Percentiles rank a stretch among this genome's conserved stretches.
Evolutionary conservation across 331 rosid species (phyloP).

Genomic region (Spiraea crenata): DNA sequence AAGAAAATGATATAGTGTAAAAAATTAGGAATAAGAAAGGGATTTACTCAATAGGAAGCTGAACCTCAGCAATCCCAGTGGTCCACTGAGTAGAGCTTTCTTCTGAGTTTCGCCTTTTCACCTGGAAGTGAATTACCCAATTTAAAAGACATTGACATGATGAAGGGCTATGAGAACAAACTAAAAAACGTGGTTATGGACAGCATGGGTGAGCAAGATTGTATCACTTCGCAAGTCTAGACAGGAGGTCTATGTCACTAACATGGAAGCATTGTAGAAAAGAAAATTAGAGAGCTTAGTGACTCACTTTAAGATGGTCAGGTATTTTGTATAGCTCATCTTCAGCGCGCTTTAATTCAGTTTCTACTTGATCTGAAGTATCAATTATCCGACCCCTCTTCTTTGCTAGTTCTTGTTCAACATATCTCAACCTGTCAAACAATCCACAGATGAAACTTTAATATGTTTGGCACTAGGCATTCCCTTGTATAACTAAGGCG

Average conservation of each 20-base stretch:
- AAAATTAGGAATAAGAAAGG: constrained; percentile 10
- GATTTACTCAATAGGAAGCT: constrained; percentile 94
- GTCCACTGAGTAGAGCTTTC: constrained; percentile 99
- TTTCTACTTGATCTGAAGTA: constrained; percentile 61
- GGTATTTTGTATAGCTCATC: constrained; percentile 93
- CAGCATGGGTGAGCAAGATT: background rate
- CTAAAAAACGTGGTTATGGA: background rate
- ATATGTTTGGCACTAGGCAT: background rate
- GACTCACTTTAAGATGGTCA: constrained; percentile 89
- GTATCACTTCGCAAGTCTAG: background rate
- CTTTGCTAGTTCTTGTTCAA: constrained; percentile 89
- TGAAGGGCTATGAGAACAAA: background rate
- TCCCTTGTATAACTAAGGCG: background rate
- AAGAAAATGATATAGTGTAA: background rate
- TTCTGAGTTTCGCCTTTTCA: constrained; percentile 82
- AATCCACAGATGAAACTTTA: background rate
- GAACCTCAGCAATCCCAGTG: constrained; percentile 96
- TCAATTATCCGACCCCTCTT: constrained; percentile 74
- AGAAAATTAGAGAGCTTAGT: constrained; percentile 13
- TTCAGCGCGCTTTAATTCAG: constrained; percentile 83
- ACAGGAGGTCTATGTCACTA: background rate
- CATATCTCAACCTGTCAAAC: constrained; percentile 54
- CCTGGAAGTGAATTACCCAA: constrained; percentile 44
- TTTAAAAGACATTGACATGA: background rate
- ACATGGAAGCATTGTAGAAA: background rate